These are phyloP conservation scores for Deuterostichococcus epilithicus DNA, from an alignment of 139 green algal genomes.

Conservation along the genomic window DNA sequence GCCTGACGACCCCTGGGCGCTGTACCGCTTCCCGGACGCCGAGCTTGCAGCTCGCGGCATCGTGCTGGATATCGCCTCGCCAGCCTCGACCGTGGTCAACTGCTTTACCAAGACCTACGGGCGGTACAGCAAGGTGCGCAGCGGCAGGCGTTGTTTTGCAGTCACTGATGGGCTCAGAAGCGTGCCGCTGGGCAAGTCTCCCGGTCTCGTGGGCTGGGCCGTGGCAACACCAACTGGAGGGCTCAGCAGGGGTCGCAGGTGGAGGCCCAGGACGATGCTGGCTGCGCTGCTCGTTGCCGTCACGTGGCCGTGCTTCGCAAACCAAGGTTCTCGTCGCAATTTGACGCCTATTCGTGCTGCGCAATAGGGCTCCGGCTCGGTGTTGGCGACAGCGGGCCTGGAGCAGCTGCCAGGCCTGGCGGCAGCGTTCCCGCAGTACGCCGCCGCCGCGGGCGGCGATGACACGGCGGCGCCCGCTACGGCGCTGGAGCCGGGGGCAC, in stretches of 20 bases:
- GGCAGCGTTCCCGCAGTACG: neutral
- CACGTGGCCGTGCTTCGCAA: too few relatives aligned
- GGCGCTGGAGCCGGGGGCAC: neutral
- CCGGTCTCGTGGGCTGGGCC: too few relatives aligned
- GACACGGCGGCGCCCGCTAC: neutral
- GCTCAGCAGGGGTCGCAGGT: too few relatives aligned
- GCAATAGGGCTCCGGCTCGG: constrained; percentile 60
- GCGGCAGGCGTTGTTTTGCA: too few relatives aligned
- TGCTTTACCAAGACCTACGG: constrained; percentile 83
- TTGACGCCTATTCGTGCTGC: too few relatives aligned
- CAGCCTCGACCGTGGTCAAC: constrained; percentile 31
- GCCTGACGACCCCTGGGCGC: constrained; percentile 4
- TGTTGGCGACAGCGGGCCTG: constrained; percentile 38
- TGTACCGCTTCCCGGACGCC: constrained; percentile 28
- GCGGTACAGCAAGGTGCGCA: constrained; percentile 42
- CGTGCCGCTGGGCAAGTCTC: too few relatives aligned
- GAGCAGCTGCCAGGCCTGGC: constrained; percentile 1
- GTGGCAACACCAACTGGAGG: too few relatives aligned
- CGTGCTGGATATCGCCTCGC: constrained; percentile 58
- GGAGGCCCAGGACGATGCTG: too few relatives aligned
- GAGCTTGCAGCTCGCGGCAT: constrained; percentile 34
- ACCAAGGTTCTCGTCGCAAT: too few relatives aligned
- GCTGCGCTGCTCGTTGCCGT: too few relatives aligned
- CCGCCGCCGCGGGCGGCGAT: neutral
- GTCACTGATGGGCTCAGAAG: too few relatives aligned